These are phyloP conservation scores for Crassisporium funariophilum DNA, from an alignment of 768 basidiomycete species.

Conservation along the genomic window DNA sequence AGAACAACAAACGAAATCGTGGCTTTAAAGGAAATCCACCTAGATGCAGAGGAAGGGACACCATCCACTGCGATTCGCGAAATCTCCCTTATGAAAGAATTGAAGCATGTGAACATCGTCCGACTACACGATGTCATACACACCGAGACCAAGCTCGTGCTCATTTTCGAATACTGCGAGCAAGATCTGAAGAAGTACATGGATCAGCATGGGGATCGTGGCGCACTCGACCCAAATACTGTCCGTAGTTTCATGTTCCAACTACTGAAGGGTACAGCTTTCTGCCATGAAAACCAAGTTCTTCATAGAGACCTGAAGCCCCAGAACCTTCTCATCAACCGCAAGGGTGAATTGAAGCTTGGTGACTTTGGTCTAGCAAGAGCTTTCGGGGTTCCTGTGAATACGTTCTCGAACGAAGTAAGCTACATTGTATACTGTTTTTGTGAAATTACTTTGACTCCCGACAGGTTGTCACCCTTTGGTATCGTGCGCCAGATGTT, in stretches of 20 bases:
- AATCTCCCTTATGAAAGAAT: constrained; percentile 99
- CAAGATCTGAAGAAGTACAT: constrained; percentile 99
- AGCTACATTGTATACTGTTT: constrained; percentile 5
- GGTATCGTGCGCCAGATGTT: constrained; percentile 99
- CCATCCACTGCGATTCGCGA: constrained; percentile 98
- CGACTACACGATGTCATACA: constrained; percentile 98
- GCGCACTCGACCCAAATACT: constrained; percentile 86
- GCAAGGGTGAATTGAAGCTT: constrained; percentile 94
- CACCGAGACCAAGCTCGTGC: constrained; percentile 95
- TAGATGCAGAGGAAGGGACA: constrained; percentile 98
- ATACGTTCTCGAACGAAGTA: constrained; percentile 98
- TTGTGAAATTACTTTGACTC: neutral
- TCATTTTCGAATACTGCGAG: constrained; percentile 98
- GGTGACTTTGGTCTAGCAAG: constrained; percentile 98
- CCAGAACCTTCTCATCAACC: constrained; percentile 96
- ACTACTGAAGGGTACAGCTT: constrained; percentile 93
- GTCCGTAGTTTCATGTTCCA: constrained; percentile 99
- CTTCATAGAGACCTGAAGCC: constrained; percentile 98
- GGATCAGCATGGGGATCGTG: constrained; percentile 96
- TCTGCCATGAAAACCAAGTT: constrained; percentile 98
- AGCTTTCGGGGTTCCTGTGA: constrained; percentile 98
- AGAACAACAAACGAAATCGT: constrained; percentile 98
- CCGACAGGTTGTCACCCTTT: constrained; percentile 88
- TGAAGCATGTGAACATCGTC: constrained; percentile 98
- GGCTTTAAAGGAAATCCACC: constrained; percentile 97